phyloP scores from a whole-genome alignment of 1,284 basidiomycete genomes.

The Ceratobasidium sp. region DNA sequence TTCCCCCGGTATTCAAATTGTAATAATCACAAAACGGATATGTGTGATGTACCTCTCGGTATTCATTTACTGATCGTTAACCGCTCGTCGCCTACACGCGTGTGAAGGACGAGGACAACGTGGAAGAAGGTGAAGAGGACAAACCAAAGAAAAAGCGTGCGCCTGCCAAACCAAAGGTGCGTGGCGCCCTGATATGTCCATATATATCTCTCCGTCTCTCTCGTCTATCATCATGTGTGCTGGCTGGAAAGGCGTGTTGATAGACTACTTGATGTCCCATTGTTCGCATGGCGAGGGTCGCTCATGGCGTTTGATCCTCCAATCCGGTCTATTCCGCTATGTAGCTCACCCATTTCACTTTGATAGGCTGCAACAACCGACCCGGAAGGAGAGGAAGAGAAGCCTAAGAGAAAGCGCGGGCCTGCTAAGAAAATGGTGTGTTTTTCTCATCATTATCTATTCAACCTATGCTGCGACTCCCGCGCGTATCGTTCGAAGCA shows the following conservation, averaged over 20 bases:
- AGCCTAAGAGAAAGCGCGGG: slow-evolving; percentile 59
- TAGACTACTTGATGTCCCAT: background rate
- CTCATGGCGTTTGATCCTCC: background rate
- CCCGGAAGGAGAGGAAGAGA: slow-evolving; percentile 57
- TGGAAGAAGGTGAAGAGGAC: slow-evolving; percentile 53
- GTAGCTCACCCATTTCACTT: slow-evolving; percentile 2
- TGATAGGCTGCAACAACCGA: slow-evolving; percentile 53
- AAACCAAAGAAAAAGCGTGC: slow-evolving; percentile 60
- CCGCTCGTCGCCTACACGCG: background rate
- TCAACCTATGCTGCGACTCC: background rate
- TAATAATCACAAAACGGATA: background rate
- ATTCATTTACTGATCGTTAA: background rate
- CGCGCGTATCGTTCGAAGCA: background rate
- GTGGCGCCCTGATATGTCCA: background rate
- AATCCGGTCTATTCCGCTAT: background rate
- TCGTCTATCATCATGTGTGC: background rate
- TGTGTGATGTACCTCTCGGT: background rate
- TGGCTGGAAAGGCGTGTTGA: background rate
- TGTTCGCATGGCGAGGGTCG: background rate
- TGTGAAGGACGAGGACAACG: slow-evolving; percentile 34
- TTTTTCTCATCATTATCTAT: background rate
- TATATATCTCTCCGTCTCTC: background rate
- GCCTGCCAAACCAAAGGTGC: slow-evolving; percentile 49
- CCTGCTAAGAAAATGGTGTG: slow-evolving; percentile 49
- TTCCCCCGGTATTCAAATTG: background rate